Base-by-base conservation (phyloP, 306 rosid species). In the Prunus mira region DNA sequence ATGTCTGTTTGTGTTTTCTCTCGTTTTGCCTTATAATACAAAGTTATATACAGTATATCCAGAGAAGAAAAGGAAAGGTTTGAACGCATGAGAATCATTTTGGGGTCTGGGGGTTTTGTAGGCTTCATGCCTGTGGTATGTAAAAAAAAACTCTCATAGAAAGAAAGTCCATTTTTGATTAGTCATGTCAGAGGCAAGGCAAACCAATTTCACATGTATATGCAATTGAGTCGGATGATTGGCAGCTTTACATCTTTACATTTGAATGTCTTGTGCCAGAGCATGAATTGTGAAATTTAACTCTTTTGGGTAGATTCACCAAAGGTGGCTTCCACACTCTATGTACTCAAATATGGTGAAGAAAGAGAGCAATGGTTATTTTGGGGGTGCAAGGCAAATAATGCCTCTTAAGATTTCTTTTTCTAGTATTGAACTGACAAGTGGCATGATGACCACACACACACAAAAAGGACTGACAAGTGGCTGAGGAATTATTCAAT, bases 131-230 rank as follows among this genome's bases (percentile, higher is more conserved):
- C 47, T 13, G 15, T 43, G 56, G 24, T 72, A 14, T 72, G 75
- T 54, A 20, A 10, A 54, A 27, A 57, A 20, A 45, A 27, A n/a
- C 15, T 13, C 11, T 11, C 52, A 15, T 43, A 14, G 30, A 61
- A 73, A 60, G 77, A 12, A 73, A 60, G 41, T 24, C 58, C 77
- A 60, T 38, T 7, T 45, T 65, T 12, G 61, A 45, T 43, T 15
- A 61, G 34, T 57, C 34, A 18, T 58, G 51, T 51, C 27, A 45
- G 6, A 60, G 50, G 60, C 60, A 47, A 38, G 43, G 45, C 9
- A 22, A 49, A 47, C 67, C 15, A 24, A n/a, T 46, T 58, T 32
- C 7, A 18, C 14, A 3, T 60, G 13, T 34, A 27, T 24, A 60
- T n/a, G 2, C 28, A 62, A 10, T 3, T 11, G 52, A 12, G 24